phyloP scores from a whole-genome alignment of 1,284 basidiomycete species.

The Ustilago crameri region DNA sequence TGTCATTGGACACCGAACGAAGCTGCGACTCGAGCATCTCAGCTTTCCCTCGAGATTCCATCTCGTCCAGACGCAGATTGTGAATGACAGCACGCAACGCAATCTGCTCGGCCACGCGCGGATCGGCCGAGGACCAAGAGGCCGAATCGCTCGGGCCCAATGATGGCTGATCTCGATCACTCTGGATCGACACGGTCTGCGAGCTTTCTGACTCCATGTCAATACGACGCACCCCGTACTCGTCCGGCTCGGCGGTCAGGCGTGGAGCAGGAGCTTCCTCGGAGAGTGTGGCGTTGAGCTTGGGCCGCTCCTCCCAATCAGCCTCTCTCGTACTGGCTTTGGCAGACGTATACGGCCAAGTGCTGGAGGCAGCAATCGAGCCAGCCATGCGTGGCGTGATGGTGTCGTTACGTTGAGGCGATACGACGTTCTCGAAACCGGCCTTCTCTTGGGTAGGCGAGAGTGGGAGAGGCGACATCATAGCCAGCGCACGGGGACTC shows the following conservation, averaged over 20 bases:
- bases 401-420: slow-evolving; percentile 28
- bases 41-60: slow-evolving; percentile 50
- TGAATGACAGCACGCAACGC: slow-evolving; percentile 57
- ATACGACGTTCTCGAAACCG: not conserved
- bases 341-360: slow-evolving; percentile 36
- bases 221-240: slow-evolving; percentile 42
- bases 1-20: slow-evolving; percentile 40
- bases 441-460: slow-evolving; percentile 27
- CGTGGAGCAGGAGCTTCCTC: slow-evolving; percentile 6
- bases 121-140: slow-evolving; percentile 53
- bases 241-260: slow-evolving; percentile 33
- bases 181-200: slow-evolving; percentile 23
- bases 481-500: slow-evolving; percentile 4
- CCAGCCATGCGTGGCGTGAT: slow-evolving; percentile 32
- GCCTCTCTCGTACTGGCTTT: slow-evolving; percentile 8
- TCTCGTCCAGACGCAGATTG: slow-evolving; percentile 61
- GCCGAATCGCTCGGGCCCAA: slow-evolving; percentile 49
- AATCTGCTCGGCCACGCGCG: slow-evolving; percentile 69
- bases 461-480: slow-evolving; percentile 44
- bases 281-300: slow-evolving; percentile 17
- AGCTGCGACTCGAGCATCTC: slow-evolving; percentile 52
- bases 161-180: slow-evolving; percentile 34
- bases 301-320: slow-evolving; percentile 11
- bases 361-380: slow-evolving; percentile 35
- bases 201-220: slow-evolving; percentile 43